A percentile compares a stretch with the other conserved stretches of the same genome.
Conservation (phyloP, 768 basidiomycete species). For the Cyclocybe aegerita region DNA sequence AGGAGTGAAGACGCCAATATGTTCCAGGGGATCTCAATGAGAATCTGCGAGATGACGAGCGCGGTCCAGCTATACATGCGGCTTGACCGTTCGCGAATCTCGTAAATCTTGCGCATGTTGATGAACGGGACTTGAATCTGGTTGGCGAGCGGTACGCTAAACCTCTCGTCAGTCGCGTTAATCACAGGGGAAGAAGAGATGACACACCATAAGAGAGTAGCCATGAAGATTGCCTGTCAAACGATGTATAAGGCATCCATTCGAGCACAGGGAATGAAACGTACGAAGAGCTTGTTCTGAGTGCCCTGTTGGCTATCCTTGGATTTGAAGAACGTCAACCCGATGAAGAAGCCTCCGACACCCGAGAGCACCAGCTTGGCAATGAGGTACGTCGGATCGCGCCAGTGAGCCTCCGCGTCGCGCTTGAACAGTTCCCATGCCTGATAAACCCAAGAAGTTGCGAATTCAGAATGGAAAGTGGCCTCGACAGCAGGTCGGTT, state of each 20-base stretch:
- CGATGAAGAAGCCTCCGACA: conserved; percentile 54
- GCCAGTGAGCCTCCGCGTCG: conserved; percentile 47
- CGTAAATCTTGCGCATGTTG: conserved; percentile 57
- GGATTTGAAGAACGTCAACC: conserved; percentile 63
- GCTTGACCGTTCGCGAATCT: conserved; percentile 66
- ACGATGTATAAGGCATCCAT: background rate
- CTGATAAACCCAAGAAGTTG: conserved; percentile 55
- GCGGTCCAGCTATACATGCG: conserved; percentile 68
- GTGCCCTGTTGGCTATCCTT: conserved; percentile 54
- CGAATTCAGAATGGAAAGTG: conserved; percentile 43
- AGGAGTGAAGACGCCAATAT: conserved; percentile 55
- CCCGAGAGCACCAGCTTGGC: conserved; percentile 59
- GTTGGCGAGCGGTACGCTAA: conserved; percentile 51
- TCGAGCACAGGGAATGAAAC: conserved; percentile 22
- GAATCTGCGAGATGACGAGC: conserved; percentile 52
- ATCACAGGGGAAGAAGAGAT: background rate
- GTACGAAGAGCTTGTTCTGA: conserved; percentile 66
- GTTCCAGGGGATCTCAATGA: conserved; percentile 64
- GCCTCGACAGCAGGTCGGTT: conserved; percentile 36
- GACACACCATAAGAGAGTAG: conserved; percentile 39
- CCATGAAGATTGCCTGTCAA: conserved; percentile 53
- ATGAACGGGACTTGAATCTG: conserved; percentile 67
- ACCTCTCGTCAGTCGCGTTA: background rate
- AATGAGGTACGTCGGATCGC: conserved; percentile 58
- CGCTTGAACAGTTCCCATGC: conserved; percentile 42